Evolutionary conservation across 1,284 basidiomycete species (phyloP).

Genomic region (Rhodofomes roseus): DNA sequence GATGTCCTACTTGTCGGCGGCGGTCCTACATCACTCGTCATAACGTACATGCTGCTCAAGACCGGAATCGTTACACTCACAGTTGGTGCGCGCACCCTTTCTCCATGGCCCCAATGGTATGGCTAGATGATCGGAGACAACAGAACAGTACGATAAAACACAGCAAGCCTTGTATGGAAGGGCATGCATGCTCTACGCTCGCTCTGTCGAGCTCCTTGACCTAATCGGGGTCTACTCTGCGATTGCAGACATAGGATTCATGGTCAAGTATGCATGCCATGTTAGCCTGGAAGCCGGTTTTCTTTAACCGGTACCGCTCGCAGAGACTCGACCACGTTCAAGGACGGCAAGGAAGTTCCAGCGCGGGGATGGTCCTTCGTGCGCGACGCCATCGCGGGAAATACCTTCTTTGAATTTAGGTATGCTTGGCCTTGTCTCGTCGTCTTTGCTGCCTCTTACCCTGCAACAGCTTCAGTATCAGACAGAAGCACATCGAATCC

Average conservation of each 20-base stretch:
- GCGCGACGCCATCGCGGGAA: conserved; percentile 1
- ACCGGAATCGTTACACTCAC: neutral
- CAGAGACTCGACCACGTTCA: neutral
- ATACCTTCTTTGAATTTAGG: conserved; percentile 5
- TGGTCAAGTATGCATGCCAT: neutral
- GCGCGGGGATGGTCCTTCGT: conserved; percentile 1
- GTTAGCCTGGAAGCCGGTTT: neutral
- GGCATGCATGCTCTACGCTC: conserved; percentile 3
- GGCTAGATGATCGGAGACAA: neutral
- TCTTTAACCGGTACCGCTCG: neutral
- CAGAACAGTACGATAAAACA: conserved; percentile 2
- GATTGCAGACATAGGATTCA: conserved; percentile 6
- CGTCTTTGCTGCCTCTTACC: neutral
- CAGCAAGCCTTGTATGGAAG: conserved; percentile 4
- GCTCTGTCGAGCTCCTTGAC: conserved; percentile 6
- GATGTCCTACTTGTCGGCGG: conserved; percentile 7
- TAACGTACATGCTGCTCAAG: conserved; percentile 1
- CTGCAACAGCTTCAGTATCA: neutral
- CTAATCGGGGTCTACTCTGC: neutral
- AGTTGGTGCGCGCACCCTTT: neutral
- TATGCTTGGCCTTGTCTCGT: neutral
- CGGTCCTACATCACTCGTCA: conserved; percentile 4
- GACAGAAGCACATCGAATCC: conserved; percentile 5
- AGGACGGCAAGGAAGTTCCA: neutral
- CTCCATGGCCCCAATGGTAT: too few species aligned